phyloP scores from a whole-genome alignment of 768 basidiomycete genomes.

The Dictyophora rubrovolvata region DNA sequence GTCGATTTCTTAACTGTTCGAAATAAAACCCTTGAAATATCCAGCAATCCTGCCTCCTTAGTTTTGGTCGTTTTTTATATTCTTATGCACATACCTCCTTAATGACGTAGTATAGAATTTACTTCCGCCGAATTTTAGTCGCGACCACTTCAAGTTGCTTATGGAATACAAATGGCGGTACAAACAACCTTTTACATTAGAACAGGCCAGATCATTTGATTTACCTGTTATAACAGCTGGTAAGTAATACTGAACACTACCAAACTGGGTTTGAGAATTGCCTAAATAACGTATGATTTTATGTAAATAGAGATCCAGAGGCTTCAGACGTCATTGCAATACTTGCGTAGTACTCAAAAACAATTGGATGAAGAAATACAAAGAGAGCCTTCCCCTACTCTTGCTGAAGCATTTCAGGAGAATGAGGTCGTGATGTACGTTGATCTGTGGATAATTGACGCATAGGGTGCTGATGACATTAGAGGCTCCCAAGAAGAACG shows the following conservation, averaged over 20 bases:
- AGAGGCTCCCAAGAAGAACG: slow-evolving; percentile 77
- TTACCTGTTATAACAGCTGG: slow-evolving; percentile 64
- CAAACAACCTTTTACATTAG: slow-evolving; percentile 64
- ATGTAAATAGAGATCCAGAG: slow-evolving; percentile 69
- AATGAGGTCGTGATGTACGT: slow-evolving; percentile 64
- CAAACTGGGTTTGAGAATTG: background rate
- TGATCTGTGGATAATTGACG: background rate
- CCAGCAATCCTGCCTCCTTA: too few species aligned
- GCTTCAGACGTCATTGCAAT: slow-evolving; percentile 58
- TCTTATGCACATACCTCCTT: background rate
- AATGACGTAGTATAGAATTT: background rate
- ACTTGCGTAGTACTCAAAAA: slow-evolving; percentile 52
- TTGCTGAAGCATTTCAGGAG: slow-evolving; percentile 53
- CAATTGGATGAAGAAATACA: slow-evolving; percentile 34
- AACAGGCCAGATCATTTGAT: slow-evolving; percentile 54
- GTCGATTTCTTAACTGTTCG: too few species aligned
- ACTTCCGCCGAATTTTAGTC: background rate
- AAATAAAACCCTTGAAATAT: too few species aligned
- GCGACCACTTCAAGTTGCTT: background rate
- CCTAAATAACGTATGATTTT: background rate
- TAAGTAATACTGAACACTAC: slow-evolving; percentile 18
- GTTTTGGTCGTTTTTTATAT: background rate
- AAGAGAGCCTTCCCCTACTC: slow-evolving; percentile 41
- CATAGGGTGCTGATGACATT: slow-evolving; percentile 8
- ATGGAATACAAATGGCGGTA: slow-evolving; percentile 38